Evolutionary conservation across 805 yeast genomes (phyloP).

Genomic region (Kuraishia piskuri): DNA sequence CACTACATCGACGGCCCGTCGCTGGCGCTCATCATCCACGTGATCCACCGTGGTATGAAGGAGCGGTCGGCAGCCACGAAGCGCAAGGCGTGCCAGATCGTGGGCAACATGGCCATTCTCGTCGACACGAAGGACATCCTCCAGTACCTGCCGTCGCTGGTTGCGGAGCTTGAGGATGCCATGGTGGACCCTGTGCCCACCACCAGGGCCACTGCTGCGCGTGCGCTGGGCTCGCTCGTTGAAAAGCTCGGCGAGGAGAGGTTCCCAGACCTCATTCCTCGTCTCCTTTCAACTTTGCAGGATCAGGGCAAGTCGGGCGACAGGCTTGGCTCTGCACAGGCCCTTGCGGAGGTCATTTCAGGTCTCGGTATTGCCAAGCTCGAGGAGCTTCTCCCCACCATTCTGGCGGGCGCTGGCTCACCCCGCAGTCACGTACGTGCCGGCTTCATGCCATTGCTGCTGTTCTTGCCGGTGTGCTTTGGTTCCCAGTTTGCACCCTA

Average conservation of each 20-base stretch:
- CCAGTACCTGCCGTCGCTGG: conserved; percentile 74
- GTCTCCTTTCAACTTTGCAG: conserved; percentile 63
- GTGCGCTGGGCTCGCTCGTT: conserved; percentile 93
- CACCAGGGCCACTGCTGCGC: conserved; percentile 94
- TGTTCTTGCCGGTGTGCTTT: conserved; percentile 90
- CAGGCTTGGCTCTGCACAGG: conserved; percentile 95
- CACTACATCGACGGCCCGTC: conserved; percentile 99
- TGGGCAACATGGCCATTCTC: conserved; percentile 95
- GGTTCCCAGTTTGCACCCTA: conserved; percentile 90
- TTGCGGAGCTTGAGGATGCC: conserved; percentile 79
- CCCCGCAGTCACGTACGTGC: conserved; percentile 72
- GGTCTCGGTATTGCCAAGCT: conserved; percentile 85
- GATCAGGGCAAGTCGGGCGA: conserved; percentile 82
- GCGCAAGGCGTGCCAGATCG: conserved; percentile 93
- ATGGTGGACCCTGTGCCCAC: conserved; percentile 99
- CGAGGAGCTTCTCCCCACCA: conserved; percentile 80
- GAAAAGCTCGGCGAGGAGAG: conserved; percentile 94
- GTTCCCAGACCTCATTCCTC: conserved; percentile 86
- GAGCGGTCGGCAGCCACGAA: conserved; percentile 92
- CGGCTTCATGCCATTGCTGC: conserved; percentile 83
- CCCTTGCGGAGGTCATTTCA: conserved; percentile 84
- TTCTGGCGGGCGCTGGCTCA: conserved; percentile 62
- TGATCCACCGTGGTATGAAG: conserved; percentile 89
- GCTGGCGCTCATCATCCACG: conserved; percentile 88
- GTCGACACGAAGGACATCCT: conserved; percentile 81